phyloP scores from a whole-genome alignment of 768 basidiomycete genomes.

The Termitomyces sp. region DNA sequence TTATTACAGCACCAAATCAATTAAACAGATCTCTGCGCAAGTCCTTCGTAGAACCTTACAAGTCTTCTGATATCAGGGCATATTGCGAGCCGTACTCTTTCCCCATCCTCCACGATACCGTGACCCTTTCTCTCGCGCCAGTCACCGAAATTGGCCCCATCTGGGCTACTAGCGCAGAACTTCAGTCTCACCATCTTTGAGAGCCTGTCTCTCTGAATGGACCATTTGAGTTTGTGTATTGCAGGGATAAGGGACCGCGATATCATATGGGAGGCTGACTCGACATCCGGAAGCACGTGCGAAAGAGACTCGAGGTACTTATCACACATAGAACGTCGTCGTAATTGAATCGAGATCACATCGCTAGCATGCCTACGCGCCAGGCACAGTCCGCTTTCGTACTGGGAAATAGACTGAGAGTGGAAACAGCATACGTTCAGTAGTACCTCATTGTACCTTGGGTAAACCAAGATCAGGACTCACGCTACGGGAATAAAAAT shows the following conservation, averaged over 20 bases:
- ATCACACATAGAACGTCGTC: slow-evolving; percentile 34
- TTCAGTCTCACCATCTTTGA: slow-evolving; percentile 51
- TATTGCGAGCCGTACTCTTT: slow-evolving; percentile 61
- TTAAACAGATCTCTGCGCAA: slow-evolving; percentile 13
- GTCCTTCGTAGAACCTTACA: slow-evolving; percentile 52
- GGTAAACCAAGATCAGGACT: slow-evolving; percentile 16
- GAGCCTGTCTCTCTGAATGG: slow-evolving; percentile 54
- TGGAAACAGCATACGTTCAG: slow-evolving; percentile 5
- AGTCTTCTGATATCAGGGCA: slow-evolving; percentile 60
- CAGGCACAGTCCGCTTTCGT: slow-evolving; percentile 51
- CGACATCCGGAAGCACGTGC: slow-evolving; percentile 58
- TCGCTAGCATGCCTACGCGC: slow-evolving; percentile 48
- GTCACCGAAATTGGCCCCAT: slow-evolving; percentile 32
- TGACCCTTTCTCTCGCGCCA: slow-evolving; percentile 55
- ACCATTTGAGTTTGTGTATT: slow-evolving; percentile 68
- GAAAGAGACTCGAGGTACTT: slow-evolving; percentile 37
- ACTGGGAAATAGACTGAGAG: slow-evolving; percentile 58
- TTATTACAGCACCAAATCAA: not conserved
- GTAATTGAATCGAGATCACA: slow-evolving; percentile 49
- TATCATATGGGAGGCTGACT: slow-evolving; percentile 48
- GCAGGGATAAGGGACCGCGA: slow-evolving; percentile 59
- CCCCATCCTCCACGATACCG: slow-evolving; percentile 49
- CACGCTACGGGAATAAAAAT: slow-evolving; percentile 59
- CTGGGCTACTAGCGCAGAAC: slow-evolving; percentile 18
- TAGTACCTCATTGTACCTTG: not conserved